Evolutionary conservation across 306 rosid genomes (phyloP), one percentile per base, ranked within the genome.

Genomic region (Castanospermum australe): DNA sequence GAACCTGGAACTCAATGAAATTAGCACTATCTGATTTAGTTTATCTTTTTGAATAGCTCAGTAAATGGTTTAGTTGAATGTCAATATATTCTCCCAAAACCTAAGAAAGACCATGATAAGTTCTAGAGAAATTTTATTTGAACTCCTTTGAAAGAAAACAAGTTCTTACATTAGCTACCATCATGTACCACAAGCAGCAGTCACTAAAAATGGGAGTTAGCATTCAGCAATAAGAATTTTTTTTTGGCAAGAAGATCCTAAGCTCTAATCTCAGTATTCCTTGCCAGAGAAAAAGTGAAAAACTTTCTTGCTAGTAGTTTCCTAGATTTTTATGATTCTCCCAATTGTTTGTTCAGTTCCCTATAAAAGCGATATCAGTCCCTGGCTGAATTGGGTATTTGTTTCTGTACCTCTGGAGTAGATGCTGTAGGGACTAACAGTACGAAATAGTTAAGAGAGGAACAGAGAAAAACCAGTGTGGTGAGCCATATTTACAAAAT

Each of bases 211-310:
- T 1, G 32, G 32, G 3, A n/a, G n/a, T n/a, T n/a, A n/a, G n/a
- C n/a, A n/a, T n/a, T 28, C 3, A 28, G 32, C 1, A 28, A 28
- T 28, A 28, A 3, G 3, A 28, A n/a, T n/a, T 28, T 1, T 3
- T 28, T 28, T 28, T 28, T 28, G 32, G 67, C 67, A 61, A 32
- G 32, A 61, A 17, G 67, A 30, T 17, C 8, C 20, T 6, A 61
- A 33, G 24, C n/a, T 33, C 17, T 44, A 44, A 10, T 11, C 50
- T 44, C 4, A 69, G 20, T 12, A 5, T 25, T 69, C 30, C 25
- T 47, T 28, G 15, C 45, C 48, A 47, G 75, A 25, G 38, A 72
- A 72, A 72, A 72, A 38, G 78, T 55, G 78, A 73, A 55, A 54
- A 73, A 8, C 24, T 38, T 38, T 21, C n/a, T 55, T 36, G 32